phyloP scores from a whole-genome alignment of 2,329 filamentous ascomycete genomes.

The Apiospora phragmitis region DNA sequence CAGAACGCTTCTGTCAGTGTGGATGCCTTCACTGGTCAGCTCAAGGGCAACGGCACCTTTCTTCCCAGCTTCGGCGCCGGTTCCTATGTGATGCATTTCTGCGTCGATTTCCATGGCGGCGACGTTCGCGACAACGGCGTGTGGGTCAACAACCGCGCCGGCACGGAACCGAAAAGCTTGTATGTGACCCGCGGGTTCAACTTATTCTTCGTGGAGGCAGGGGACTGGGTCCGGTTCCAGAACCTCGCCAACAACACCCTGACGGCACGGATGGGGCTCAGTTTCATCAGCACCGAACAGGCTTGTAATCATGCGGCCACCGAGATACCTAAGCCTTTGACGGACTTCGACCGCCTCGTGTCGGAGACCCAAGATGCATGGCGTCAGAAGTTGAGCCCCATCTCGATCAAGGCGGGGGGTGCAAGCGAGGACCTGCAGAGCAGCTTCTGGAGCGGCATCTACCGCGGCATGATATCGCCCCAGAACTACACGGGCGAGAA shows the following conservation, averaged over 20 bases:
- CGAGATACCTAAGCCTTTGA: constrained; percentile 61
- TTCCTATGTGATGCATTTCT: constrained; percentile 58
- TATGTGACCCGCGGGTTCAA: constrained; percentile 42
- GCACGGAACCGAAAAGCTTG: constrained; percentile 37
- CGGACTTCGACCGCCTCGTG: constrained; percentile 55
- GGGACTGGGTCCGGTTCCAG: constrained; percentile 58
- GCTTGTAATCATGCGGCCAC: constrained; percentile 63
- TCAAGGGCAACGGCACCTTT: constrained; percentile 59
- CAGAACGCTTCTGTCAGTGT: constrained; percentile 52
- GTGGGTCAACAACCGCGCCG: constrained; percentile 41
- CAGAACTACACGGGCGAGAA: constrained; percentile 70
- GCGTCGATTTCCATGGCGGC: constrained; percentile 57
- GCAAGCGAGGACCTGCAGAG: constrained; percentile 53
- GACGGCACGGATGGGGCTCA: constrained; percentile 61
- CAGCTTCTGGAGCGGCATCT: constrained; percentile 63
- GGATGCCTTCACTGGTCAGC: constrained; percentile 49
- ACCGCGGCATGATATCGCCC: constrained; percentile 62
- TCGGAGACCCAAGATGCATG: constrained; percentile 52
- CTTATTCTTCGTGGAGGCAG: constrained; percentile 43
- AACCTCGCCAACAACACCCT: constrained; percentile 46
- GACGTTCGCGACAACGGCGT: constrained; percentile 35
- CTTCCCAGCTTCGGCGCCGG: constrained; percentile 62
- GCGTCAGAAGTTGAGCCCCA: constrained; percentile 55
- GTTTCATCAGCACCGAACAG: constrained; percentile 61
- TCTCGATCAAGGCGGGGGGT: constrained; percentile 49